A percentile compares a stretch with the other conserved stretches of the same genome.
These are phyloP conservation scores for Actinomortierella wolfii DNA, from an alignment of 371 early-diverging fungal genomes.

Conservation along the genomic window DNA sequence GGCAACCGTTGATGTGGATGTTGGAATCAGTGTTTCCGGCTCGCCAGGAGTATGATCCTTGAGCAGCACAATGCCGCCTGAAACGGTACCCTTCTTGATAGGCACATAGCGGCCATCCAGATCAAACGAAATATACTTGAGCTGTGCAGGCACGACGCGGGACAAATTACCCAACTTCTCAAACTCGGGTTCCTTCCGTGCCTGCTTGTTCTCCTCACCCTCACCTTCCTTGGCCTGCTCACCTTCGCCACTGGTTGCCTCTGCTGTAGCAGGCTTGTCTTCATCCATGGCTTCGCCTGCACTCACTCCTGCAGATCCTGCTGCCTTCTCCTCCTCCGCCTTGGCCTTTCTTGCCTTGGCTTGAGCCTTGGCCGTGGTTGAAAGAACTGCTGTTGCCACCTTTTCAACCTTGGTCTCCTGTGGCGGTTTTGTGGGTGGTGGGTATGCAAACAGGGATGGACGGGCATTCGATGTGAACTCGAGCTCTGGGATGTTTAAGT, in stretches of 20 bases:
- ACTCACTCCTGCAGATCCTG: slow-evolving; percentile 26
- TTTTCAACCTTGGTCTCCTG: slow-evolving; percentile 66
- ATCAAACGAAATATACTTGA: slow-evolving; percentile 83
- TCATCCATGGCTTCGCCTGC: slow-evolving; percentile 61
- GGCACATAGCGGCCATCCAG: slow-evolving; percentile 87
- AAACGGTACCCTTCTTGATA: slow-evolving; percentile 73
- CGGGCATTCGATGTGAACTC: slow-evolving; percentile 83
- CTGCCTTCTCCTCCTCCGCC: slow-evolving; percentile 66
- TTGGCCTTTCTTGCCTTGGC: slow-evolving; percentile 88
- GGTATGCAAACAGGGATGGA: slow-evolving; percentile 93
- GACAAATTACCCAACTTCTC: slow-evolving; percentile 86
- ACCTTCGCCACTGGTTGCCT: slow-evolving; percentile 19
- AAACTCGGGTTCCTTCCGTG: slow-evolving; percentile 72
- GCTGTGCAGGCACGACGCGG: slow-evolving; percentile 88
- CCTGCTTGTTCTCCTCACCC: slow-evolving; percentile 53
- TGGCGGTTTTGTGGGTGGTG: slow-evolving; percentile 78
- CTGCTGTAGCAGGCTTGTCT: slow-evolving; percentile 47
- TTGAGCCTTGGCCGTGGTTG: slow-evolving; percentile 93
- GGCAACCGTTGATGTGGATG: slow-evolving; percentile 11
- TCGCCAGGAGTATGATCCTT: slow-evolving; percentile 65
- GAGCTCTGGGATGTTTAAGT: slow-evolving; percentile 87
- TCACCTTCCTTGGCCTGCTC: slow-evolving; percentile 55
- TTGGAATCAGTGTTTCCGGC: slow-evolving; percentile 60
- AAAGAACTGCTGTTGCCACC: slow-evolving; percentile 93
- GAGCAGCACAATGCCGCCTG: slow-evolving; percentile 83